phyloP scores from a whole-genome alignment of 2,329 filamentous ascomycete species.

The Huntiella savannae region DNA sequence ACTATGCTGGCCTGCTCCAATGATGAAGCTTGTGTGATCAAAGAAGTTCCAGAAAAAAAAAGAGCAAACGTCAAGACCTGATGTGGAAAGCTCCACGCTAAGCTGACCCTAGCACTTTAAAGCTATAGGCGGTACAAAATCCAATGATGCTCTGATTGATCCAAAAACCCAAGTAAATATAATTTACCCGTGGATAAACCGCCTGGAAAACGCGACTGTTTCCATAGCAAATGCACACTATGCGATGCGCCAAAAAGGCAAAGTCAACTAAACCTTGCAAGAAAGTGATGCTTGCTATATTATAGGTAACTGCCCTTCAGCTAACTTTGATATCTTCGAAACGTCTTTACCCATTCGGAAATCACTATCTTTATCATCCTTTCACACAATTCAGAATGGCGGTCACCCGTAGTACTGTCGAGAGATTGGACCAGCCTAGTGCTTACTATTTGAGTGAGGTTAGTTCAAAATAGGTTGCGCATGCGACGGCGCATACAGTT shows the following conservation, averaged over 20 bases:
- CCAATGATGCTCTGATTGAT: background rate
- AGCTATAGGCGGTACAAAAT: too few species aligned
- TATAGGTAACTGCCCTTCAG: too few species aligned
- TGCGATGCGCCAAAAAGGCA: background rate
- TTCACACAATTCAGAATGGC: constrained; percentile 1
- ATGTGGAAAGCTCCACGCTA: too few species aligned
- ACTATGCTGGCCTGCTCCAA: too few species aligned
- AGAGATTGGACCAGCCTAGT: constrained; percentile 82
- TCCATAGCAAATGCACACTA: constrained; percentile 3
- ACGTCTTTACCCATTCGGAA: background rate
- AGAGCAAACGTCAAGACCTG: too few species aligned
- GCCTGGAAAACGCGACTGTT: background rate
- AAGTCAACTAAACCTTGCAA: background rate
- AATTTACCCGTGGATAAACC: background rate
- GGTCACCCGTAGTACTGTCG: constrained; percentile 42
- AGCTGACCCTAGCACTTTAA: too few species aligned
- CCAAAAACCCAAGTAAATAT: background rate
- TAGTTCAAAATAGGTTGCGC: constrained; percentile 16
- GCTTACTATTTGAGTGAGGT: constrained; percentile 81
- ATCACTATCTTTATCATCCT: background rate
- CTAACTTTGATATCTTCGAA: background rate
- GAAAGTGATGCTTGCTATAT: too few species aligned
- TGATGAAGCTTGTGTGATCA: too few species aligned
- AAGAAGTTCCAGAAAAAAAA: too few species aligned
- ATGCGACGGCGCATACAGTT: constrained; percentile 4